Base-by-base conservation (phyloP, 306 rosid species). In the Ochetophila trinervis region DNA sequence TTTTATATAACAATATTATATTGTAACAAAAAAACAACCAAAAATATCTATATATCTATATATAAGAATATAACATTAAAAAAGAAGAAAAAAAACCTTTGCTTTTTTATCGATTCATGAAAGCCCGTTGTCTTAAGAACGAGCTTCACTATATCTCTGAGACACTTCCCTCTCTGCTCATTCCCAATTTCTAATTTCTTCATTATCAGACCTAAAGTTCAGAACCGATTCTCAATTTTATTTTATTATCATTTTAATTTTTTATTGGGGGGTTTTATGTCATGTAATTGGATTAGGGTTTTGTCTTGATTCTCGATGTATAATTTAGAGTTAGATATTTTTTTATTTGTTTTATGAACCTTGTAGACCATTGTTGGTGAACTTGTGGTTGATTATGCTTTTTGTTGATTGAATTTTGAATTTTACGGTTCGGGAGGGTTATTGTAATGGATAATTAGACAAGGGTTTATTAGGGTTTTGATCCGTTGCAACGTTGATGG, bases 381-480 rank as follows among this genome's bases (percentile, higher is more conserved):
- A 40, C 42, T 36, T 20, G 24, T 50, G 16, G 15, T 42, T 14
- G 56, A 37, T 4, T 52, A 21, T 23, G 27, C n/a, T 17, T 17
- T 6, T 54, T 18, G 19, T 24, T 9, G 30, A 53, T 64, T 56
- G 53, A 24, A 23, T 35, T 21, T 14, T 54, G 32, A 34, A 36
- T 23, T 60, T 17, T 21, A 3, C 21, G 30, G 11, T n/a, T 37
- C 14, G 18, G 52, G 48, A 67, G 30, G 27, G 23, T 57, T 53
- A 58, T 47, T 65, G 74, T 73, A 73, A 72, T 70, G 64, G 62
- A 10, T 22, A 48, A 63, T 74, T 59, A 60, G 66, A 65, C 71
- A 63, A 57, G 67, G 84, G 59, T 48, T 77, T 79, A 65, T 62
- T 72, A 78, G 87, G 85, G 86, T 88, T 85, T 78, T 71, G 75